phyloP scores from a whole-genome alignment of 768 basidiomycete genomes.

The Paxillus ammoniavirescens region DNA sequence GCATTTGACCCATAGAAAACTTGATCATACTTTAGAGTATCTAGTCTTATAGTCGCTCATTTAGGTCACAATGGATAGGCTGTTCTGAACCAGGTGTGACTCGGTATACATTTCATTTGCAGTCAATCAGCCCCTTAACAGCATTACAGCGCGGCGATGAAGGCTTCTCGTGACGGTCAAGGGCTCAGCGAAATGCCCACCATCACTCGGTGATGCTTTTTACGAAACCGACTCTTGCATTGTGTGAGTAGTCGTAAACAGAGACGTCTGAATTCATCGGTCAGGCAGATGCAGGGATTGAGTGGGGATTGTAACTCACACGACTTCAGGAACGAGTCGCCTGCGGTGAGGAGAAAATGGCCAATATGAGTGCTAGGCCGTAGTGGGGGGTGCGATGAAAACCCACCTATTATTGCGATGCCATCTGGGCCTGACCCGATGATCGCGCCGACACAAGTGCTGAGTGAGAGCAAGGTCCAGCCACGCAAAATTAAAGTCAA shows the following conservation, averaged over 20 bases:
- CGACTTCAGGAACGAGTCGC: constrained; percentile 65
- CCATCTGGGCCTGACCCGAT: constrained; percentile 33
- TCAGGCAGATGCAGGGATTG: neutral
- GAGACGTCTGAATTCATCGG: constrained; percentile 47
- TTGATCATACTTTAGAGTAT: too few species aligned
- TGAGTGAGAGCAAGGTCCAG: constrained; percentile 12
- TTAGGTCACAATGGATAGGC: too few species aligned
- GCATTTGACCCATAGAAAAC: too few species aligned
- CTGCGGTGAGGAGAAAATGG: constrained; percentile 19
- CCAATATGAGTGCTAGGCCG: neutral
- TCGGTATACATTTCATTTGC: too few species aligned
- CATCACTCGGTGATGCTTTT: constrained; percentile 42
- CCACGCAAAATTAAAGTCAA: neutral
- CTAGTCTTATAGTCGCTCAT: too few species aligned
- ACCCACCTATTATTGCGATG: constrained; percentile 21
- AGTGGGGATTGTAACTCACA: constrained; percentile 40
- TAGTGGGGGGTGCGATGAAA: neutral
- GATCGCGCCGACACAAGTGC: constrained; percentile 57
- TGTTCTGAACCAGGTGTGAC: too few species aligned
- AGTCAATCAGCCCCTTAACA: too few species aligned
- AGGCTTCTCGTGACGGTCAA: neutral
- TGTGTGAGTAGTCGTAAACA: constrained; percentile 57
- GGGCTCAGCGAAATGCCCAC: neutral
- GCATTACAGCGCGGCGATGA: too few species aligned
- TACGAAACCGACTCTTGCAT: constrained; percentile 55